phyloP scores from a whole-genome alignment of 768 basidiomycete species.

The Lactarius akahatsu region DNA sequence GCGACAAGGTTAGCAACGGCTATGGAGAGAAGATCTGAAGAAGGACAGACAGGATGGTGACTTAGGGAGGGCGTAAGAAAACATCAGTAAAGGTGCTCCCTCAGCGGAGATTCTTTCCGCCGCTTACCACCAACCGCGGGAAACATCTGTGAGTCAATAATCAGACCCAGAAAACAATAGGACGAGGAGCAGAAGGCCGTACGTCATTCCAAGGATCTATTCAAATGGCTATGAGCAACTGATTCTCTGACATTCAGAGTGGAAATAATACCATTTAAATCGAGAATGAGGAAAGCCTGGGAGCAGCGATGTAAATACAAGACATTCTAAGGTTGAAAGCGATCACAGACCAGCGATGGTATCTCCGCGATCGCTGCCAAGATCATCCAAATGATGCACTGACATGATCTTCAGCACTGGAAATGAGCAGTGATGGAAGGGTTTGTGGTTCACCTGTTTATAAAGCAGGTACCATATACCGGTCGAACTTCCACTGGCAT shows the following conservation, averaged over 20 bases:
- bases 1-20: not conserved
- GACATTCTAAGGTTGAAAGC: not conserved
- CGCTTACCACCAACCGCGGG: not conserved
- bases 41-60: not conserved
- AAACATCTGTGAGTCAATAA: constrained; percentile 11
- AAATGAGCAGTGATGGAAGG: not conserved
- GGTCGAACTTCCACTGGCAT: not conserved
- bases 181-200: not conserved
- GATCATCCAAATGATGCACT: constrained; percentile 12
- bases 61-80: not conserved
- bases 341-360: not conserved
- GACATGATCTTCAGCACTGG: not conserved
- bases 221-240: not conserved
- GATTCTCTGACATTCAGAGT: not conserved
- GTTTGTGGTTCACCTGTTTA: not conserved
- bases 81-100: not conserved
- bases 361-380: not conserved
- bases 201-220: constrained; percentile 20
- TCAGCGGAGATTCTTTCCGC: not conserved
- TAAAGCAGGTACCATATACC: not conserved
- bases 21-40: too few relatives aligned
- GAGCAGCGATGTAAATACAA: not conserved
- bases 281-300: constrained; percentile 11
- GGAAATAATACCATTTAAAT: constrained; percentile 12
- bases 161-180: not conserved